A percentile compares a stretch with the other conserved stretches of the same genome.
phyloP scores from a whole-genome alignment of 768 basidiomycete species.

The Macrocybe gigantea region DNA sequence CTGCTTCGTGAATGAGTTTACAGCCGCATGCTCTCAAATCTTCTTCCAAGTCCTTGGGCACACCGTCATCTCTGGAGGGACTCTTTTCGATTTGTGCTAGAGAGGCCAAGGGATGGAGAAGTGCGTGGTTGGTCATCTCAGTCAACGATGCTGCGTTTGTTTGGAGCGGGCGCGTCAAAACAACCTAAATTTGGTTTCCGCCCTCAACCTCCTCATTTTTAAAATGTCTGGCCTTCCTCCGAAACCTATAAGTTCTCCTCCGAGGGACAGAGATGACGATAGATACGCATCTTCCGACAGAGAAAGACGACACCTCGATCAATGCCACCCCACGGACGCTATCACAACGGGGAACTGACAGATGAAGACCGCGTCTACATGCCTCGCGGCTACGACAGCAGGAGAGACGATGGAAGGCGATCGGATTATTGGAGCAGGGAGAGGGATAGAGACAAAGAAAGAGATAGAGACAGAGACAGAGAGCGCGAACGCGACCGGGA shows the following conservation, averaged over 20 bases:
- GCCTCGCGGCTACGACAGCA: constrained; percentile 11
- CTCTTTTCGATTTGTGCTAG: constrained; percentile 70
- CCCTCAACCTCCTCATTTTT: background rate
- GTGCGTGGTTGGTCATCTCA: constrained; percentile 32
- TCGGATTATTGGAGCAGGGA: constrained; percentile 17
- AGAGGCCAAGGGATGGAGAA: constrained; percentile 80
- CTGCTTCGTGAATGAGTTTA: constrained; percentile 93
- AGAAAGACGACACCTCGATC: constrained; percentile 21
- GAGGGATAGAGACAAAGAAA: constrained; percentile 16
- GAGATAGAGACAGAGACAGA: constrained; percentile 16
- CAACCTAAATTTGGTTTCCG: background rate
- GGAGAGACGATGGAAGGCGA: constrained; percentile 20
- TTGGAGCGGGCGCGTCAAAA: background rate
- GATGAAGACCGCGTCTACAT: constrained; percentile 12
- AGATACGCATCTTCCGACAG: constrained; percentile 19
- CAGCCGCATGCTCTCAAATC: constrained; percentile 89
- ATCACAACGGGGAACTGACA: constrained; percentile 9
- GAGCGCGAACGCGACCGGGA: constrained; percentile 12
- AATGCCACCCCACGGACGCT: constrained; percentile 13
- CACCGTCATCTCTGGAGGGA: constrained; percentile 78
- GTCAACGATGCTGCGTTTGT: constrained; percentile 5
- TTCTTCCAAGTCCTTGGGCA: constrained; percentile 77
- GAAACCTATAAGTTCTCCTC: constrained; percentile 26
- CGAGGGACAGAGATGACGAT: constrained; percentile 13
- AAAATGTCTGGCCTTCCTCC: constrained; percentile 35